Evolutionary conservation across 2,329 filamentous ascomycete species (phyloP).

Genomic region (Ascochyta rabiei): DNA sequence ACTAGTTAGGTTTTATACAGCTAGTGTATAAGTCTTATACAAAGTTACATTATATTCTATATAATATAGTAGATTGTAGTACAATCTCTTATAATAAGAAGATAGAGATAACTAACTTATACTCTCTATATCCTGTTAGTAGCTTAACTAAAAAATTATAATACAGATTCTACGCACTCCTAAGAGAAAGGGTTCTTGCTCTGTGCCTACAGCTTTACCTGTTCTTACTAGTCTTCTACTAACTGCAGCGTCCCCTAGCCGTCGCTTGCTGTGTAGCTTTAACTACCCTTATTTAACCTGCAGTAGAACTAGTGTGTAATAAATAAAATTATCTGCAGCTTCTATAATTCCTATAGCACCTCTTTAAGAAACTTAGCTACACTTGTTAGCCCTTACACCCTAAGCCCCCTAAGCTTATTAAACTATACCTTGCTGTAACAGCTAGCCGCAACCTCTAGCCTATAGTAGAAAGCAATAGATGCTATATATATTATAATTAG

Average conservation of each 20-base stretch:
- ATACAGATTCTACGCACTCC: neutral
- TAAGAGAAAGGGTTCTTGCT: neutral
- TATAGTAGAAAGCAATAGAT: slow-evolving; percentile 3
- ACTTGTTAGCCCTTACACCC: neutral
- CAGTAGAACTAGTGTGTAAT: neutral
- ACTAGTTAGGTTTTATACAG: neutral
- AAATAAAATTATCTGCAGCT: neutral
- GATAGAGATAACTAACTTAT: neutral
- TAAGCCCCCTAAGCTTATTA: neutral
- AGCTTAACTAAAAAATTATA: neutral
- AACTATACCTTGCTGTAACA: slow-evolving; percentile 5
- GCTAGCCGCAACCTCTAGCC: neutral
- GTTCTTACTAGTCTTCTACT: neutral
- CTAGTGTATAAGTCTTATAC: slow-evolving; percentile 4
- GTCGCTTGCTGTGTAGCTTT: neutral
- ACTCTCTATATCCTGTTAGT: neutral
- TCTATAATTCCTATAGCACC: neutral
- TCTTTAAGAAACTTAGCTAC: neutral
- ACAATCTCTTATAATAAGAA: neutral
- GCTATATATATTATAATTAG: neutral
- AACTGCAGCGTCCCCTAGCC: neutral
- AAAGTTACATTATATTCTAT: neutral
- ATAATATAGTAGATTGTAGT: neutral
- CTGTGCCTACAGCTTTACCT: neutral
- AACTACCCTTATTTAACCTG: neutral